phyloP scores from a whole-genome alignment of 2,329 filamentous ascomycete genomes.

The Penicillium sp. region DNA sequence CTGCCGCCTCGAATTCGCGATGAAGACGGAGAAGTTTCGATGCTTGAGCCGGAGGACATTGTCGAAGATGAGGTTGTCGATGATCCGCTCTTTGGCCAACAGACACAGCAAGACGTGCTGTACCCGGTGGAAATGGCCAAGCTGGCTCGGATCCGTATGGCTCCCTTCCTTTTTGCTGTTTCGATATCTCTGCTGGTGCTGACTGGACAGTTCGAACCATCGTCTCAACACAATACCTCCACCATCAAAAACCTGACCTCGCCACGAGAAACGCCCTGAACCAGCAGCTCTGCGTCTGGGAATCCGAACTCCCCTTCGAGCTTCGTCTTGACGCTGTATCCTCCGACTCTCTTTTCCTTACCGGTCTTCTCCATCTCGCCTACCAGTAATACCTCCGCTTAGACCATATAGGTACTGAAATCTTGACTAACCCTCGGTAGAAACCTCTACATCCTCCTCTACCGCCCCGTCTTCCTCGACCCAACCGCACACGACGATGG shows the following conservation, averaged over 20 bases:
- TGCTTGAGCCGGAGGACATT: conserved; percentile 45
- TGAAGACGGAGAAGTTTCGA: conserved; percentile 54
- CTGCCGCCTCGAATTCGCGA: conserved; percentile 55
- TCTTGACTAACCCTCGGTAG: conserved; percentile 22
- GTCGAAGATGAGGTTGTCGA: conserved; percentile 36
- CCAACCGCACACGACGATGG: conserved; percentile 34
- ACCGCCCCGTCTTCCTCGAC: conserved; percentile 50
- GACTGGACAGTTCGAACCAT: conserved; percentile 23
- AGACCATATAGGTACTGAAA: too few relatives aligned
- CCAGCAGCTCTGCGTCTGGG: conserved; percentile 47
- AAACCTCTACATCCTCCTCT: conserved; percentile 53
- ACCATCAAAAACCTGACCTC: conserved; percentile 30
- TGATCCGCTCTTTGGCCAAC: conserved; percentile 35
- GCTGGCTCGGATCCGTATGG: conserved; percentile 42
- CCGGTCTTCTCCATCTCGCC: conserved; percentile 50
- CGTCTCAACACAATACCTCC: conserved; percentile 44
- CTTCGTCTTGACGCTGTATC: conserved; percentile 41
- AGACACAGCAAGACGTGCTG: conserved; percentile 38
- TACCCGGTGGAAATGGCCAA: conserved; percentile 47
- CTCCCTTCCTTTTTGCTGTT: background rate
- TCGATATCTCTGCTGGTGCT: background rate
- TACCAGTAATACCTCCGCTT: conserved; percentile 45
- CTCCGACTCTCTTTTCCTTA: conserved; percentile 43
- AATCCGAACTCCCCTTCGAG: conserved; percentile 39
- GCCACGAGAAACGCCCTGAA: conserved; percentile 30